These are phyloP conservation scores for Verticillium klebahnii DNA, from an alignment of 2,329 filamentous ascomycete species.

Conservation along the genomic window DNA sequence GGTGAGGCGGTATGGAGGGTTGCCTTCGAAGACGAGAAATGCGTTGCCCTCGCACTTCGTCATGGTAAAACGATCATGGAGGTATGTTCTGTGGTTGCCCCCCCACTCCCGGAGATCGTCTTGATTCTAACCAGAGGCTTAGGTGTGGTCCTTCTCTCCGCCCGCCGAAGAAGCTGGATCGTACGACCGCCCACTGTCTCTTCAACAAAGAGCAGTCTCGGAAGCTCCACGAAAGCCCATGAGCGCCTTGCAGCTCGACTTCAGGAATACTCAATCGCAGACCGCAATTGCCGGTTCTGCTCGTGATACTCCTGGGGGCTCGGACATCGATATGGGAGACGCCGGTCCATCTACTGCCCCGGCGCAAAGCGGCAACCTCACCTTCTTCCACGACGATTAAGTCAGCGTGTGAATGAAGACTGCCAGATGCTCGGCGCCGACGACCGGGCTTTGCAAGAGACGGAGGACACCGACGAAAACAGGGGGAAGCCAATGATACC, in stretches of 20 bases:
- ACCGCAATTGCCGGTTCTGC: constrained; percentile 21
- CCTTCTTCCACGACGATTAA: constrained; percentile 47
- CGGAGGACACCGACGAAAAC: background rate
- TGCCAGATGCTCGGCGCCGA: background rate
- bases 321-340: constrained; percentile 54
- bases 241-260: constrained; percentile 46
- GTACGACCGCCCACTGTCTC: constrained; percentile 46
- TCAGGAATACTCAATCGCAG: constrained; percentile 24
- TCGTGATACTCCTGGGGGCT: constrained; percentile 27
- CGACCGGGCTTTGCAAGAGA: background rate
- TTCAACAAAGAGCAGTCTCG: constrained; percentile 37
- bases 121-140: constrained; percentile 11
- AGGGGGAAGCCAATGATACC: background rate
- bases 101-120: background rate
- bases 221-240: constrained; percentile 42
- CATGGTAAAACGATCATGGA: constrained; percentile 92
- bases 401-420: background rate
- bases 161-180: constrained; percentile 58
- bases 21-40: constrained; percentile 97
- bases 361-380: constrained; percentile 39
- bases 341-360: constrained; percentile 52
- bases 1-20: constrained; percentile 97
- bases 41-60: constrained; percentile 88
- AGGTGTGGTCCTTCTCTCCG: constrained; percentile 96
- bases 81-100: constrained; percentile 47